Evolutionary conservation across 208 protist genomes (phyloP).

Genomic region (Wallacemonas sp.): DNA sequence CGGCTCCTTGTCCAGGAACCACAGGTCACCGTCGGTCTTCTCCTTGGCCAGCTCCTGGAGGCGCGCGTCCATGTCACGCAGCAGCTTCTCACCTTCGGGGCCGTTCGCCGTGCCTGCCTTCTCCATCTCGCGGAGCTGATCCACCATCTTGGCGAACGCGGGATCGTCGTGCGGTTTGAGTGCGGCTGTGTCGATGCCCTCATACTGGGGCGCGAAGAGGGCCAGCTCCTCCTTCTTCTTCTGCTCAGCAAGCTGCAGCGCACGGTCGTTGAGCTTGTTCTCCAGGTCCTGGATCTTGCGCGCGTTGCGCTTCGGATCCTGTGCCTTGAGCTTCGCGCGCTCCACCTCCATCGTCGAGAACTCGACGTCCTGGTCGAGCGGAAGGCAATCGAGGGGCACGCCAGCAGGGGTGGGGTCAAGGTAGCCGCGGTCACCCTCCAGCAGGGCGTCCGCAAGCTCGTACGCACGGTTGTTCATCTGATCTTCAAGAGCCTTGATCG

Average conservation of each 20-base stretch:
- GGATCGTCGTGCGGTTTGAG: slow-evolving; percentile 63
- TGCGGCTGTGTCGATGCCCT: slow-evolving; percentile 52
- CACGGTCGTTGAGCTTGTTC: slow-evolving; percentile 62
- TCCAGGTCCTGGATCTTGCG: slow-evolving; percentile 64
- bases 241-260: slow-evolving; percentile 53
- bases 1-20: slow-evolving; percentile 71
- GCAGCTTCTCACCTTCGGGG: slow-evolving; percentile 36
- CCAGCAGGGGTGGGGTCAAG: slow-evolving; percentile 63
- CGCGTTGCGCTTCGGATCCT: slow-evolving; percentile 63
- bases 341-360: slow-evolving; percentile 72
- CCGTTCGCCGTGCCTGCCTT: slow-evolving; percentile 27
- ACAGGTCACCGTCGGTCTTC: slow-evolving; percentile 65
- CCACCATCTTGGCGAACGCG: slow-evolving; percentile 55
- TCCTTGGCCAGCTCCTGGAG: slow-evolving; percentile 52
- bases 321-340: slow-evolving; percentile 65
- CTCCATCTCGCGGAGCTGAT: slow-evolving; percentile 51
- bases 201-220: slow-evolving; percentile 44
- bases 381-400: slow-evolving; percentile 62
- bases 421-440: slow-evolving; percentile 75
- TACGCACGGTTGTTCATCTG: slow-evolving; percentile 79
- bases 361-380: slow-evolving; percentile 59
- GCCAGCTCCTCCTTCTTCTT: slow-evolving; percentile 64
- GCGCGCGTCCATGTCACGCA: slow-evolving; percentile 43
- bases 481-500: slow-evolving; percentile 53
- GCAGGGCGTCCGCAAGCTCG: slow-evolving; percentile 61